Percentiles rank a stretch among this genome's conserved stretches.
Evolutionary conservation across 257 asterid species (phyloP).

Genomic region (Solanum medicagineum): DNA sequence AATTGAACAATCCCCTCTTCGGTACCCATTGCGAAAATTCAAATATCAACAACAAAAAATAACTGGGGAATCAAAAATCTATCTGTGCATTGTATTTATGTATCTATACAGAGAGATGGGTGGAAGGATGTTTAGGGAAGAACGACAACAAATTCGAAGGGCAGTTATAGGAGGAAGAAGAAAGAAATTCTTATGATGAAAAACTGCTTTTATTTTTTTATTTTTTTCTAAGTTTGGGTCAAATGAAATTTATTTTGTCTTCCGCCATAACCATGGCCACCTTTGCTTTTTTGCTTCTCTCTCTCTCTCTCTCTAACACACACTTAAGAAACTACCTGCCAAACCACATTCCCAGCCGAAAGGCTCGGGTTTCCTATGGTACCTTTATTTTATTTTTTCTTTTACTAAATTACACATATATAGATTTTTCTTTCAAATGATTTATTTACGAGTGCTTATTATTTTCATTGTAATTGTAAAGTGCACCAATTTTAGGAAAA

Average conservation of each 20-base stretch:
- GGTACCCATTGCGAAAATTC: conserved; percentile 22
- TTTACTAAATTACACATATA: neutral
- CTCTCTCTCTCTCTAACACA: neutral
- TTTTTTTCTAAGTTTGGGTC: neutral
- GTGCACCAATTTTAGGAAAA: neutral
- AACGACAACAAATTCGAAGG: conserved; percentile 2
- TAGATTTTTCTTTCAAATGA: neutral
- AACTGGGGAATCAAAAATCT: conserved; percentile 1
- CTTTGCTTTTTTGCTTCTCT: neutral
- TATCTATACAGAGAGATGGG: neutral
- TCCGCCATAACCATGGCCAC: neutral
- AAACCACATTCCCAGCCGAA: conserved; percentile 33
- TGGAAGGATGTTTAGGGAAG: conserved; percentile 8
- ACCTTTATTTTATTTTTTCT: neutral
- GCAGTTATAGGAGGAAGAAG: neutral
- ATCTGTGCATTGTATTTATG: neutral
- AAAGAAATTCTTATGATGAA: neutral
- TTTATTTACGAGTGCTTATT: too few relatives aligned
- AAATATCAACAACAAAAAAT: conserved; percentile 2
- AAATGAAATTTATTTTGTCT: neutral
- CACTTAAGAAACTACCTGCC: neutral
- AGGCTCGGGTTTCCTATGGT: conserved; percentile 18
- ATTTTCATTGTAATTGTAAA: too few relatives aligned
- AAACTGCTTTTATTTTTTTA: conserved; percentile 1
- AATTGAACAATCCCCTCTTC: conserved; percentile 38